Percentiles rank a stretch among this genome's conserved stretches.
phyloP scores from a whole-genome alignment of 2,329 filamentous ascomycete genomes.

The Penicillium sp. region DNA sequence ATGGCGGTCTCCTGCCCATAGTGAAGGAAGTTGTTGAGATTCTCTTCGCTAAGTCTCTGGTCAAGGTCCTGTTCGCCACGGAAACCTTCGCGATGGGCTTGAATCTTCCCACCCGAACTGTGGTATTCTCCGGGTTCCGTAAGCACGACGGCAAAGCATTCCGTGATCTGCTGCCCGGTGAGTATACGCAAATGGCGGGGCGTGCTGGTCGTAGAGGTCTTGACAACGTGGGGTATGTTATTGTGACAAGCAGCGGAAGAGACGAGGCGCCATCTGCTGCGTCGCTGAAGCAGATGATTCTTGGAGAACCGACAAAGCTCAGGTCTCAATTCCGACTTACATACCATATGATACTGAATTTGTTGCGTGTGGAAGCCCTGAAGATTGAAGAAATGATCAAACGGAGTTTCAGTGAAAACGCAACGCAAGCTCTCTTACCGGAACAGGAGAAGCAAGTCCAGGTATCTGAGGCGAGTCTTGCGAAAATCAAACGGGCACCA shows the following conservation, averaged over 20 bases:
- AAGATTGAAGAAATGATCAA: slow-evolving; percentile 99
- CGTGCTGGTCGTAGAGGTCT: slow-evolving; percentile 86
- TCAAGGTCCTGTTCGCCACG: slow-evolving; percentile 94
- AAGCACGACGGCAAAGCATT: slow-evolving; percentile 93
- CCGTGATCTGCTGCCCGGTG: slow-evolving; percentile 80
- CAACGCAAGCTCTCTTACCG: slow-evolving; percentile 83
- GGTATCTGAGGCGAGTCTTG: slow-evolving; percentile 80
- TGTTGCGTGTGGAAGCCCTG: slow-evolving; percentile 85
- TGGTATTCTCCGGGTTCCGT: slow-evolving; percentile 92
- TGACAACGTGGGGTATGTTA: slow-evolving; percentile 85
- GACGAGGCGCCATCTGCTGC: slow-evolving; percentile 82
- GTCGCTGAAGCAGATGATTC: slow-evolving; percentile 82
- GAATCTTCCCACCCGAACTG: slow-evolving; percentile 87
- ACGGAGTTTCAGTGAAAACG: slow-evolving; percentile 95
- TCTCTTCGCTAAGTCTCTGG: slow-evolving; percentile 83
- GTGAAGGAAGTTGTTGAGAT: slow-evolving; percentile 98
- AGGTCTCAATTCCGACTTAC: slow-evolving; percentile 93
- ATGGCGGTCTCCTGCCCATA: slow-evolving; percentile 86
- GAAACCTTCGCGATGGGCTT: slow-evolving; percentile 98
- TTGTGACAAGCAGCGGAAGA: slow-evolving; percentile 71
- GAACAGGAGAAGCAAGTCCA: slow-evolving; percentile 94
- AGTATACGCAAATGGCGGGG: slow-evolving; percentile 98
- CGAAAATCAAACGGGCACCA: slow-evolving; percentile 75
- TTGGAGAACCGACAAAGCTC: slow-evolving; percentile 89
- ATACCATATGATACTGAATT: slow-evolving; percentile 98